Conservation (phyloP, 2,329 filamentous ascomycete genomes). For the Biscogniauxia marginata region DNA sequence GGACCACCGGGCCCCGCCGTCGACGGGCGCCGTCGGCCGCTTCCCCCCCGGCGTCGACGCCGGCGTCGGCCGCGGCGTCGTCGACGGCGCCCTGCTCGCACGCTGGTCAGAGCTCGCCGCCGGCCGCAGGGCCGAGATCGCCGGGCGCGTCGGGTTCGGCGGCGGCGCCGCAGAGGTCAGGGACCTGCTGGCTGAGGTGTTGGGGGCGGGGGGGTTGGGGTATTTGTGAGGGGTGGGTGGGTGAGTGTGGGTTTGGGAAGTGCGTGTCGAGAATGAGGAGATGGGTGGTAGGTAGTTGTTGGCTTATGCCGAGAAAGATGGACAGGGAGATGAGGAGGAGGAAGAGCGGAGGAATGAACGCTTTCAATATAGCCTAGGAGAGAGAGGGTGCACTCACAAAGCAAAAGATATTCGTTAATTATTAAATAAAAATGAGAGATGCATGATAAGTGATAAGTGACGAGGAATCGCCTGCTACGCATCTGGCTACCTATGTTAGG, state of each 20-base stretch:
- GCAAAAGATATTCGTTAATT: too few species aligned
- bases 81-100: conserved; percentile 75
- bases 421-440: too few species aligned
- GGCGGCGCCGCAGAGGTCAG: conserved; percentile 61
- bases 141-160: conserved; percentile 67
- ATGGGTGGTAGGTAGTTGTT: too few species aligned
- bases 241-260: too few species aligned
- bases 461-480: too few species aligned
- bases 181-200: conserved; percentile 57
- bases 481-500: too few species aligned
- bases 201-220: conserved; percentile 54
- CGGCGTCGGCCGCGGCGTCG: conserved; percentile 61
- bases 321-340: not conserved
- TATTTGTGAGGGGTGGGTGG: conserved; percentile 35
- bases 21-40: conserved; percentile 44
- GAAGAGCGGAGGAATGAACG: not conserved
- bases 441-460: too few species aligned
- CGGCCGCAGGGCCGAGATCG: conserved; percentile 69
- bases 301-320: too few species aligned
- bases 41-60: conserved; percentile 54
- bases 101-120: conserved; percentile 75
- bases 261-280: too few species aligned
- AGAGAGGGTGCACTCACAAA: too few species aligned
- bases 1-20: conserved; percentile 63
- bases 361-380: too few species aligned